A percentile compares a stretch with the other conserved stretches of the same genome.
Evolutionary conservation across 2,329 filamentous ascomycete genomes (phyloP).

Genomic region (Alternaria atra): DNA sequence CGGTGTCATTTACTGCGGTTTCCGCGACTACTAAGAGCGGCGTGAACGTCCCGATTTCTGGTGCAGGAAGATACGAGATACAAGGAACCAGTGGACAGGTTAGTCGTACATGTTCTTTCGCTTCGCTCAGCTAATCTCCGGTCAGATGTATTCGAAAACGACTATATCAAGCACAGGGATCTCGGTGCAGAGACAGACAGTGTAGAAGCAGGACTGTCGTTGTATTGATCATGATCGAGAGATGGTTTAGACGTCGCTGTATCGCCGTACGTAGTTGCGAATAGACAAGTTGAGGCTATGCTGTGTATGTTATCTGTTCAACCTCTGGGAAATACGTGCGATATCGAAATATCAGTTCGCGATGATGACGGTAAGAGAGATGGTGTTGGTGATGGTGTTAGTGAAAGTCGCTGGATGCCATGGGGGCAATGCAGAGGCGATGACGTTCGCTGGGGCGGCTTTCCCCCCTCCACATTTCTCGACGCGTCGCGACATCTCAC

Average conservation of each 20-base stretch:
- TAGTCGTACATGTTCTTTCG: neutral
- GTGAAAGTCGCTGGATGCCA: neutral
- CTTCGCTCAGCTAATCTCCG: slow-evolving; percentile 1
- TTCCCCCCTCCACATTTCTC: slow-evolving; percentile 12
- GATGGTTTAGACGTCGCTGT: neutral
- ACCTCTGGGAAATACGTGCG: neutral
- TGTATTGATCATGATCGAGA: neutral
- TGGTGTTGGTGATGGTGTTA: neutral
- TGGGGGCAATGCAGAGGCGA: neutral
- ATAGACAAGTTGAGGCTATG: neutral
- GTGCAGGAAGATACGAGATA: slow-evolving; percentile 35
- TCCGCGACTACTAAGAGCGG: slow-evolving; percentile 31
- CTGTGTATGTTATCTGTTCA: neutral
- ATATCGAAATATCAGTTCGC: neutral
- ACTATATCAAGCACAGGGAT: slow-evolving; percentile 28
- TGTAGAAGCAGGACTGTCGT: neutral
- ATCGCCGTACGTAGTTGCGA: neutral
- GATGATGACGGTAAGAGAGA: neutral
- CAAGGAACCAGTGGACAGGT: slow-evolving; percentile 39
- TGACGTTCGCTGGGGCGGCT: slow-evolving; percentile 18
- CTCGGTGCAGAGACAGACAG: slow-evolving; percentile 18
- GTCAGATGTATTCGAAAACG: slow-evolving; percentile 33
- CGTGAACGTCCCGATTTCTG: slow-evolving; percentile 22
- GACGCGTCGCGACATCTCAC: slow-evolving; percentile 31
- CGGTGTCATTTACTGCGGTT: slow-evolving; percentile 29